phyloP scores from a whole-genome alignment of 495 filamentous ascomycete species.

The Coniosporium apollinis region DNA sequence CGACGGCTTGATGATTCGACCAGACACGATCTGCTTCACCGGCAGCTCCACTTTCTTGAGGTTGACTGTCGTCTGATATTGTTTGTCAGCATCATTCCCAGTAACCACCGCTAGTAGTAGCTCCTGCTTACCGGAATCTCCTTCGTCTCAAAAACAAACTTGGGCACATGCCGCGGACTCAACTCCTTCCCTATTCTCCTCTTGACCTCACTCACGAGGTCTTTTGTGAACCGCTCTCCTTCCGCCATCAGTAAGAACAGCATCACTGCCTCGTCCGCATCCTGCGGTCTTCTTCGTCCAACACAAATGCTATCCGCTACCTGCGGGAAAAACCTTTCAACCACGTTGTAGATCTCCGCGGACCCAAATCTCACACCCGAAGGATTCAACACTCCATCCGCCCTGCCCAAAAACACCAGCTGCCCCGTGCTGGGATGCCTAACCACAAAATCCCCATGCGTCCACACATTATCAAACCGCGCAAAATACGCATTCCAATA shows the following conservation, averaged over 20 bases:
- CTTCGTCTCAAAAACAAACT: constrained; percentile 59
- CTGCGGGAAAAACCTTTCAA: constrained; percentile 47
- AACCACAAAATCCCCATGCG: constrained; percentile 62
- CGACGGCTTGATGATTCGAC: constrained; percentile 54
- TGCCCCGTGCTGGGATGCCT: constrained; percentile 50
- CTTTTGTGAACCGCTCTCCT: constrained; percentile 34
- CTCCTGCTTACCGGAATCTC: constrained; percentile 70
- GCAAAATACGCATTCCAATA: constrained; percentile 60
- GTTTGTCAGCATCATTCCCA: too few species aligned
- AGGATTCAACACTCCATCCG: constrained; percentile 82
- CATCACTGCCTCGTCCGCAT: constrained; percentile 57
- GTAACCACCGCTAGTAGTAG: too few species aligned
- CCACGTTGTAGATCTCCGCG: constrained; percentile 61
- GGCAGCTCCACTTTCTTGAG: constrained; percentile 75
- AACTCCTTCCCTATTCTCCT: constrained; percentile 42
- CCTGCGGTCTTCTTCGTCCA: constrained; percentile 50
- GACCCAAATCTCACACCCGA: constrained; percentile 74
- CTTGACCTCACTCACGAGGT: constrained; percentile 44
- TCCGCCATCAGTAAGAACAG: constrained; percentile 58
- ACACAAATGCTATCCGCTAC: constrained; percentile 57
- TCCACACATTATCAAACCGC: constrained; percentile 57
- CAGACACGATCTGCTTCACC: constrained; percentile 71
- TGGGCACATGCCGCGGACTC: constrained; percentile 60
- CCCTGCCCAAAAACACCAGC: constrained; percentile 58
- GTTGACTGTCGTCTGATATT: constrained; percentile 55